phyloP scores from a whole-genome alignment of 345 rosid genomes.

The Boechera retrofracta region DNA sequence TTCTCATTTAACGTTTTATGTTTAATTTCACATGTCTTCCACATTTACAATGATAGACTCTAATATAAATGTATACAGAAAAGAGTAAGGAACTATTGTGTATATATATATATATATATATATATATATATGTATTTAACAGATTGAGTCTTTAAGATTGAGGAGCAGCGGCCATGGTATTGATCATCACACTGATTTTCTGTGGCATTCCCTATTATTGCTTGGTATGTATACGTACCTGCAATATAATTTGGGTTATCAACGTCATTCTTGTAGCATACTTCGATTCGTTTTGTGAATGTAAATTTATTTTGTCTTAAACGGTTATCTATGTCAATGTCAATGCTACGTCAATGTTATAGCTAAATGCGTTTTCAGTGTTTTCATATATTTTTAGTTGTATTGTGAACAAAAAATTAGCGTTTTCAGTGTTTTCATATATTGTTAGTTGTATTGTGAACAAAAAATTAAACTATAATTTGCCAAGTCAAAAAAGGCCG shows the following conservation, averaged over 20 bases:
- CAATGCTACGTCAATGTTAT: neutral
- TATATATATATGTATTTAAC: no score
- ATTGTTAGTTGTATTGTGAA: neutral
- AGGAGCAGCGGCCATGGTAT: neutral
- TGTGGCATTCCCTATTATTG: neutral
- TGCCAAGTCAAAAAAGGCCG: conserved; percentile 39
- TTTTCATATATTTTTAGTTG: neutral
- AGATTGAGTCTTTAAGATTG: neutral
- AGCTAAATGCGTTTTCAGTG: neutral
- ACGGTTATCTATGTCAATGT: neutral
- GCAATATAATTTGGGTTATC: no score
- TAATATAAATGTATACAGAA: no score
- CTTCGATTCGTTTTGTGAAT: no score
- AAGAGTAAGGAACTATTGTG: no score
- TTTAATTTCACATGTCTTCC: neutral
- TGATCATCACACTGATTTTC: neutral
- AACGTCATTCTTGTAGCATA: neutral
- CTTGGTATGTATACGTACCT: no score
- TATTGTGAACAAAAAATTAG: conserved; percentile 3
- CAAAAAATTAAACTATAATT: neutral
- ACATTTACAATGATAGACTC: neutral
- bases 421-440: neutral
- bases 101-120: no score
- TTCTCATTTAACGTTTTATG: no score
- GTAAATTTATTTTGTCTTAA: neutral